Evolutionary conservation across 192 early-diverging fungal species (phyloP), one percentile per base, ranked within the genome.

Genomic region (Coemansia asiatica): DNA sequence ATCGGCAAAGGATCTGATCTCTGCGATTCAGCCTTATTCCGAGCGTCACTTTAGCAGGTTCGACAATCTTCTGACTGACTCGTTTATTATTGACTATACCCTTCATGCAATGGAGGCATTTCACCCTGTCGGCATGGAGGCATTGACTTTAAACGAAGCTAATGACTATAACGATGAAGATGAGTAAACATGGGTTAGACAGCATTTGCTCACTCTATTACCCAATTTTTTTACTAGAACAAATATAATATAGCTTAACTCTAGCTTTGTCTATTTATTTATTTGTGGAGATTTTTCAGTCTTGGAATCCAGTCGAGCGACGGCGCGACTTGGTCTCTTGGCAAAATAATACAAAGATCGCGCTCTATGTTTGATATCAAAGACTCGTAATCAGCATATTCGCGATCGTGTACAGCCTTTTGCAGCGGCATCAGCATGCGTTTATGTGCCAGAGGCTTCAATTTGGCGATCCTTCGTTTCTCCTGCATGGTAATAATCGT

Each of bases 31-130:
- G 47, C 89, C 95, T 25, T 99, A 97, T 72, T 91, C 93, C 18
- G 93, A 98, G 61, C 89, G 95, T 38, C 95, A 98, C 74, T 93
- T 90, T 72, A 84, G 86, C 59, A 87, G 92, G 36, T 80, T 94
- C 0, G 91, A 95, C 64, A 76, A 83, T 48, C 56, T 94, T 36
- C 66, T 96, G 27, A 93, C 90, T 2, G 83, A 90, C 72, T 94
- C 91, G 47, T 93, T 88, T 68, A 86, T 97, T 23, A 76, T 97
- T 50, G 93, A 95, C 71, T 95, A 94, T 64, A 95, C 93, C 19
- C 83, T 97, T 64, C 89, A 96, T 47, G 85, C 89, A 23, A 97
- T 96, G 94, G 89, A 92, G 33, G 51, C 62, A n/a, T 26, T 78
- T 4, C 29, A 44, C 7, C 60, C 66, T 13, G 60, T 28, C 26